phyloP scores from a whole-genome alignment of 2,329 filamentous ascomycete genomes.

The Ophiostoma sp. region DNA sequence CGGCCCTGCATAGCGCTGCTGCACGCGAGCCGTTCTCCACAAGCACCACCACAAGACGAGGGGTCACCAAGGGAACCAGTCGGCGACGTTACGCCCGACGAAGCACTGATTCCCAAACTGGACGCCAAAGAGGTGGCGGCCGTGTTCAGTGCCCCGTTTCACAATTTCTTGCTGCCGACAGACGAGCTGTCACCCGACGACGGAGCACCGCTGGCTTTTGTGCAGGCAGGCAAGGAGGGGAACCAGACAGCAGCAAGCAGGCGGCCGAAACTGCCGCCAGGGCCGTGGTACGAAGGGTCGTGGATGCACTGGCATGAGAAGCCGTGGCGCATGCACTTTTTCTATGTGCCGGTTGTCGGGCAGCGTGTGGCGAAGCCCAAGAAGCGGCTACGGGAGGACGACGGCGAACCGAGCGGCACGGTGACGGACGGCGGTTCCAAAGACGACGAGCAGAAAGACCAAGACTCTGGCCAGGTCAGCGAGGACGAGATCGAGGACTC shows the following conservation, averaged over 20 bases:
- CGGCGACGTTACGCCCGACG: slow-evolving; percentile 48
- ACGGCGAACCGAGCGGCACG: neutral
- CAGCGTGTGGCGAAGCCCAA: slow-evolving; percentile 61
- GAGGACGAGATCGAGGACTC: slow-evolving; percentile 34
- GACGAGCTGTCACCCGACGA: slow-evolving; percentile 46
- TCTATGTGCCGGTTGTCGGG: slow-evolving; percentile 74
- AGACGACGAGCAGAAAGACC: slow-evolving; percentile 21
- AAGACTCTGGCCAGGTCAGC: slow-evolving; percentile 25
- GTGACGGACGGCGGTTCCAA: slow-evolving; percentile 21
- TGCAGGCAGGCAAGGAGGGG: neutral
- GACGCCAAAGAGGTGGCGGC: slow-evolving; percentile 89
- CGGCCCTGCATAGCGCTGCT: slow-evolving; percentile 74
- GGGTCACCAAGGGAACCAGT: neutral
- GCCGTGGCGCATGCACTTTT: slow-evolving; percentile 85
- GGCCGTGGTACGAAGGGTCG: slow-evolving; percentile 75
- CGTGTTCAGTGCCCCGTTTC: slow-evolving; percentile 85
- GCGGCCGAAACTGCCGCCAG: slow-evolving; percentile 38
- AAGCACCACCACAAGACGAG: neutral
- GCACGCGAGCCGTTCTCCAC: slow-evolving; percentile 38
- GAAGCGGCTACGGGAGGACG: neutral
- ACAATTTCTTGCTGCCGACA: slow-evolving; percentile 64
- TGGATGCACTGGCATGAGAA: slow-evolving; percentile 76
- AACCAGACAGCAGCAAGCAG: slow-evolving; percentile 10
- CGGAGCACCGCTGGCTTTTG: neutral
- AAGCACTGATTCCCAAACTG: slow-evolving; percentile 69